phyloP scores from a whole-genome alignment of 352 stramenopile species.

The Pythium angustatum region DNA sequence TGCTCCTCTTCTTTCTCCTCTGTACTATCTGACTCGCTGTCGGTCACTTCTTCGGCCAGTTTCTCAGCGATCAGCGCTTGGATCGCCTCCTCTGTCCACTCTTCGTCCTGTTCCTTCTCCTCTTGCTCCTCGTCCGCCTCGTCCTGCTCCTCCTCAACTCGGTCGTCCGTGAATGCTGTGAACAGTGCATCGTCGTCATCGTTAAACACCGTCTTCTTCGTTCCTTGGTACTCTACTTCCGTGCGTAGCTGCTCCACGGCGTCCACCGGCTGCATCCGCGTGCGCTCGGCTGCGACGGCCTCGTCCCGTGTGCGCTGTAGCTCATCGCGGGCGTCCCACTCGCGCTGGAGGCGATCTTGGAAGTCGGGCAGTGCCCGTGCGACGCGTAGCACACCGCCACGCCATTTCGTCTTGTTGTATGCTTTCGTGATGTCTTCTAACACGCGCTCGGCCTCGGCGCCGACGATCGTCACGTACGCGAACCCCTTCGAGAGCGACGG shows the following conservation, averaged over 20 bases:
- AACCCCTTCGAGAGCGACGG: slow-evolving; percentile 40
- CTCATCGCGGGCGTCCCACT: slow-evolving; percentile 35
- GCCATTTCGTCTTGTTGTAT: slow-evolving; percentile 78
- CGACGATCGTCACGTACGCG: slow-evolving; percentile 58
- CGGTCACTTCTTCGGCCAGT: background rate
- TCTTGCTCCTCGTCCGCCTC: slow-evolving; percentile 11
- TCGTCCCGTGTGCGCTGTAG: slow-evolving; percentile 15
- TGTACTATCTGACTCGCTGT: slow-evolving; percentile 20
- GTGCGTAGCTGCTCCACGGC: slow-evolving; percentile 21
- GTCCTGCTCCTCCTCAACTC: slow-evolving; percentile 8
- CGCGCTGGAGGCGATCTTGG: slow-evolving; percentile 37
- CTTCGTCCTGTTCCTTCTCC: slow-evolving; percentile 22
- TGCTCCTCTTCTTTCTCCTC: slow-evolving; percentile 21
- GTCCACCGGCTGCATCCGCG: slow-evolving; percentile 2
- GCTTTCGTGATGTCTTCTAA: slow-evolving; percentile 55
- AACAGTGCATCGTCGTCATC: slow-evolving; percentile 13
- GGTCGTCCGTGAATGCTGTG: no score
- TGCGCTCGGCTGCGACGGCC: slow-evolving; percentile 6
- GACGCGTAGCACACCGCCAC: slow-evolving; percentile 55
- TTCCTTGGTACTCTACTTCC: slow-evolving; percentile 34
- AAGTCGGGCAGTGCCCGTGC: slow-evolving; percentile 60
- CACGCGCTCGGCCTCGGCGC: slow-evolving; percentile 31
- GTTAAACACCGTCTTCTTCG: slow-evolving; percentile 31
- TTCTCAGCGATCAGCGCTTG: slow-evolving; percentile 11
- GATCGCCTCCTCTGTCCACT: slow-evolving; percentile 23